These are phyloP conservation scores for Epithele typhae DNA, from an alignment of 768 basidiomycete species.

Conservation along the genomic window DNA sequence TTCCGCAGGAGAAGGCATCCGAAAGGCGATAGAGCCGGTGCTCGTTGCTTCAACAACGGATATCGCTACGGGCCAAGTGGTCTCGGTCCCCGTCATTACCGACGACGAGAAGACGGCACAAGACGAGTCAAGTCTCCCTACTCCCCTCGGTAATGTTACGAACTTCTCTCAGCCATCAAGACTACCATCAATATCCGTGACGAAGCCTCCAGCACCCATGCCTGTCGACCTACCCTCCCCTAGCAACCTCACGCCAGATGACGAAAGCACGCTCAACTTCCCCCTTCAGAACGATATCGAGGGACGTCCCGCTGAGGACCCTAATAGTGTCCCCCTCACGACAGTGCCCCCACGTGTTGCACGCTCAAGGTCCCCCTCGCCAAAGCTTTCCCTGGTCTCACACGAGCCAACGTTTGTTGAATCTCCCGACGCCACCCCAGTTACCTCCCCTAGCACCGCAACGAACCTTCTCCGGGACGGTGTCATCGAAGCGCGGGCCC, in stretches of 20 bases:
- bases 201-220: conserved; percentile 65
- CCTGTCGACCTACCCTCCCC: conserved; percentile 67
- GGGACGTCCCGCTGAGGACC: conserved; percentile 11
- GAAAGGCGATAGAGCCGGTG: conserved; percentile 14
- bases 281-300: conserved; percentile 18
- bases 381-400: conserved; percentile 2
- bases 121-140: conserved; percentile 10
- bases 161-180: conserved; percentile 37
- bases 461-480: conserved; percentile 10
- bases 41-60: neutral
- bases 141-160: conserved; percentile 23
- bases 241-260: conserved; percentile 35
- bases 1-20: conserved; percentile 34
- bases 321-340: conserved; percentile 2
- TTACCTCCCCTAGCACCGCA: neutral
- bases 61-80: conserved; percentile 42
- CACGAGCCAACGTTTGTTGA: conserved; percentile 3
- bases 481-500: conserved; percentile 1
- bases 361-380: conserved; percentile 9
- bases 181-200: conserved; percentile 56
- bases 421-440: conserved; percentile 6
- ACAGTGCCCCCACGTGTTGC: conserved; percentile 8
- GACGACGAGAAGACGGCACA: conserved; percentile 19
- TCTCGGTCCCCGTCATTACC: conserved; percentile 60
- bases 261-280: conserved; percentile 35